phyloP scores from a whole-genome alignment of 148 eudicot genomes.

The Polygonum aviculare region DNA sequence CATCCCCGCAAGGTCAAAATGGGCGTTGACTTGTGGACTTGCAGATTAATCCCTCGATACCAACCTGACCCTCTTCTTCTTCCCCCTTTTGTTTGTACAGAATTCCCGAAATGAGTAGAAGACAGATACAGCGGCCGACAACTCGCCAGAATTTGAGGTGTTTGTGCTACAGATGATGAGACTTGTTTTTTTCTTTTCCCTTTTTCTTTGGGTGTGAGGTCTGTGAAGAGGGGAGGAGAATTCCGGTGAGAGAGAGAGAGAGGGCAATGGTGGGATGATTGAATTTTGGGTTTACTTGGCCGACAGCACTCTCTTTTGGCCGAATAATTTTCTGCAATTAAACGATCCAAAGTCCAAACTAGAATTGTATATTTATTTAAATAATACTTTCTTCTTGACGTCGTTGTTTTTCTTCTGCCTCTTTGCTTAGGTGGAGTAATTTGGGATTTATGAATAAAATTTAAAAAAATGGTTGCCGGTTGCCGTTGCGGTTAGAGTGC shows the following conservation, averaged over 20 bases:
- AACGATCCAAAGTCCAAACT: no score
- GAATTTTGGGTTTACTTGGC: not conserved
- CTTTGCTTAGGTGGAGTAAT: not conserved
- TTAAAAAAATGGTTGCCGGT: not conserved
- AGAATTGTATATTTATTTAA: not conserved
- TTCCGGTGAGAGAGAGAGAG: not conserved
- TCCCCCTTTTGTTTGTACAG: not conserved
- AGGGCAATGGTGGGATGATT: not conserved
- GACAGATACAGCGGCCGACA: not conserved
- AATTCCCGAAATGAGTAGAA: not conserved
- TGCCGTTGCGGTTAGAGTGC: not conserved
- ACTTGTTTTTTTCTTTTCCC: not conserved
- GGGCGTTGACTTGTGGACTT: not conserved
- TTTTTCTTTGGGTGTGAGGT: not conserved
- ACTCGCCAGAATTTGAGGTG: not conserved
- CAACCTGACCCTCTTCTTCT: not conserved
- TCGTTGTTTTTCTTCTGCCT: not conserved
- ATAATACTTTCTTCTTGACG: not conserved
- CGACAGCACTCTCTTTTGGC: not conserved
- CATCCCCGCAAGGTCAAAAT: slow-evolving; percentile 21
- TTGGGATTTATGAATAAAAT: not conserved
- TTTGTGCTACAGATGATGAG: not conserved
- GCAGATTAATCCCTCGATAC: not conserved
- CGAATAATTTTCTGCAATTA: not conserved
- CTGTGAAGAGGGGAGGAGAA: not conserved